Conservation (phyloP, 768 basidiomycete genomes). For the Leccinum variicolor region DNA sequence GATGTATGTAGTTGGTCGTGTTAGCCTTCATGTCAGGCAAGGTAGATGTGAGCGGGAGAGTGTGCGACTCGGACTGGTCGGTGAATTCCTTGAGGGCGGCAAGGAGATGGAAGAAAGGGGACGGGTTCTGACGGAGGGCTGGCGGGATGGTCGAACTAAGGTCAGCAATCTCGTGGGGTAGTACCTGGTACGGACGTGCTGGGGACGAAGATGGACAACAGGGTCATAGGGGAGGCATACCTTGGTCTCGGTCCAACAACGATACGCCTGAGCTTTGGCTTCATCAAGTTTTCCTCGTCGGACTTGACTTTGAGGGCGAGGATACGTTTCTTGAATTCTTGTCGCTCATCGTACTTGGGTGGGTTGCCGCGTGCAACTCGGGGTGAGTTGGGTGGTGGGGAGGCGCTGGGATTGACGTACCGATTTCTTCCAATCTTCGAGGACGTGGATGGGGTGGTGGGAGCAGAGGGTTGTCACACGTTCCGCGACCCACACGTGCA, state of each 20-base stretch:
- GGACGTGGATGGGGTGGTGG: slow-evolving; percentile 45
- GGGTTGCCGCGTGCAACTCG: slow-evolving; percentile 61
- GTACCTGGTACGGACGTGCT: slow-evolving; percentile 36
- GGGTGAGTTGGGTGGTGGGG: slow-evolving; percentile 24
- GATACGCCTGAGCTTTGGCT: slow-evolving; percentile 84
- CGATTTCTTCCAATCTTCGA: slow-evolving; percentile 78
- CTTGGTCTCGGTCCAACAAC: slow-evolving; percentile 62
- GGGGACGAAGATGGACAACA: neutral
- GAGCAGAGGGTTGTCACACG: no score
- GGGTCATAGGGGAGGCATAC: slow-evolving; percentile 22
- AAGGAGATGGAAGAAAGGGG: slow-evolving; percentile 78
- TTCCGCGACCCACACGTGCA: no score
- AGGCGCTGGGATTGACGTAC: slow-evolving; percentile 39
- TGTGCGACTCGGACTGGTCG: slow-evolving; percentile 49
- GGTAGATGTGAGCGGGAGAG: slow-evolving; percentile 79
- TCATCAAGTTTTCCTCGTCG: slow-evolving; percentile 98
- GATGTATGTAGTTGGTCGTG: slow-evolving; percentile 74
- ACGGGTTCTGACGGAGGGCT: slow-evolving; percentile 41
- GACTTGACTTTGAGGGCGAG: slow-evolving; percentile 57
- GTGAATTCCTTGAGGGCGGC: slow-evolving; percentile 67
- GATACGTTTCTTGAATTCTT: slow-evolving; percentile 72
- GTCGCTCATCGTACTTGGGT: slow-evolving; percentile 58
- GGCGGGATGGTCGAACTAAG: slow-evolving; percentile 64
- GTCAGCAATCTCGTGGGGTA: slow-evolving; percentile 57
- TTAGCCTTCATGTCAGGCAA: slow-evolving; percentile 97